These are phyloP conservation scores for Kwoniella bestiolae DNA, from an alignment of 768 basidiomycete species.

Conservation along the genomic window DNA sequence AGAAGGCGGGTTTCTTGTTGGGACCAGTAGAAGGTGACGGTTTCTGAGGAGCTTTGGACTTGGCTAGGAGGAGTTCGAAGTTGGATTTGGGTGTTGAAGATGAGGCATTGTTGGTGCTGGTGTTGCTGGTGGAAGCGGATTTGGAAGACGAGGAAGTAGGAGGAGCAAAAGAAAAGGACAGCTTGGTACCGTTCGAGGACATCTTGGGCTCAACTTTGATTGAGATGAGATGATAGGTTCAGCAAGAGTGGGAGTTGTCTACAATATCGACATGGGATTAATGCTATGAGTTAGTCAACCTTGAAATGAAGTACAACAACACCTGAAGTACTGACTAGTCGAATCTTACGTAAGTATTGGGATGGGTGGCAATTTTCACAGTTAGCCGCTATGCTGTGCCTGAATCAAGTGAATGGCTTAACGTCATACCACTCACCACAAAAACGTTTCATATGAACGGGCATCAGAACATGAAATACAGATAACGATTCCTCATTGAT, in stretches of 20 bases:
- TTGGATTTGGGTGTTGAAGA: conserved; percentile 35
- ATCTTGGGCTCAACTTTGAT: conserved; percentile 7
- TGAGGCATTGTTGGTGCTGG: neutral
- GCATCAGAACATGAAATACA: no score
- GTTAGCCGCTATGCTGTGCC: no score
- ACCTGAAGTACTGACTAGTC: no score
- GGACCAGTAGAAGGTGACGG: neutral
- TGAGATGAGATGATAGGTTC: conserved; percentile 1
- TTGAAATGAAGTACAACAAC: no score
- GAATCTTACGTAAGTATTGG: no score
- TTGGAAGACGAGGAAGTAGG: conserved; percentile 19
- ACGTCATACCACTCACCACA: neutral
- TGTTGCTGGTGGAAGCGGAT: neutral
- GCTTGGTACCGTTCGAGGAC: conserved; percentile 61
- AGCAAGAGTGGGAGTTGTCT: no score
- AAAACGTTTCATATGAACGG: neutral
- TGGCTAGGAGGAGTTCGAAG: conserved; percentile 44
- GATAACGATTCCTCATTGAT: no score
- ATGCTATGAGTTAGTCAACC: no score
- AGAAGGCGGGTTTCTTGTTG: conserved; percentile 64
- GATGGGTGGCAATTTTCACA: no score
- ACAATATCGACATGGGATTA: no score
- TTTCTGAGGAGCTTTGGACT: conserved; percentile 31
- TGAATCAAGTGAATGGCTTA: neutral
- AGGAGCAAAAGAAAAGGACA: conserved; percentile 78